Base-by-base conservation (phyloP, 805 yeast genomes). In the Diddensiella transvaalensis region DNA sequence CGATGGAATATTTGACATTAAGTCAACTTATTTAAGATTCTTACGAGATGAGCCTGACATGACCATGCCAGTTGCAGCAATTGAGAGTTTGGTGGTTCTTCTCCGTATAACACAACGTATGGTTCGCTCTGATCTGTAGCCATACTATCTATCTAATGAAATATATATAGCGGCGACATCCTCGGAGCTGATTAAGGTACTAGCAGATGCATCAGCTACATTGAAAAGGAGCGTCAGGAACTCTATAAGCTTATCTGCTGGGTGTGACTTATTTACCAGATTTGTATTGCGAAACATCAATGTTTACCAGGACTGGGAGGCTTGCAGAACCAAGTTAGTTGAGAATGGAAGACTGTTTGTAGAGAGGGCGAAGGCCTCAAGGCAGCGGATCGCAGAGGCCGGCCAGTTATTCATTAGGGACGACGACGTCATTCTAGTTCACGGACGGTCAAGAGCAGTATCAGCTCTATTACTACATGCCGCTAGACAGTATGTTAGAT, bases 41-140 rank as follows among this genome's bases (percentile, higher is more conserved):
- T 73, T 93, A 53, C 80, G 78, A 57, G 96, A 89, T 44, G 97
- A 93, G 68, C 76, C 87, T n/a, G 98, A 93, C 49, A 87, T 93
- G 82, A 90, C 99, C 3, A 93, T 90, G 97, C 99, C 99, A 1
- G 87, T 93, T 29, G 99, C 99, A 38, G 99, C 99, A 30, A 93
- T 93, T 61, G 98, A 93, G 71, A 81, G 96, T 10, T 73, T 93
- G 40, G 96, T 93, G 22, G 85, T 93, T 5, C 77, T 93, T 68
- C 69, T 91, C 23, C 77, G 83, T 54, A 80, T 83, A 42, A 83
- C 88, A 58, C 89, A 88, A 64, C 97, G 67, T 62, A 50, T 40
- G 66, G 51, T 17, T 10, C 18, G 6, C 32, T 8, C 32, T 8
- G 32, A 26, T 26, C n/a, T n/a, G n/a, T n/a, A n/a, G n/a, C n/a